Conservation (phyloP, 2,329 filamentous ascomycete species). For the Talaromyces sp. region DNA sequence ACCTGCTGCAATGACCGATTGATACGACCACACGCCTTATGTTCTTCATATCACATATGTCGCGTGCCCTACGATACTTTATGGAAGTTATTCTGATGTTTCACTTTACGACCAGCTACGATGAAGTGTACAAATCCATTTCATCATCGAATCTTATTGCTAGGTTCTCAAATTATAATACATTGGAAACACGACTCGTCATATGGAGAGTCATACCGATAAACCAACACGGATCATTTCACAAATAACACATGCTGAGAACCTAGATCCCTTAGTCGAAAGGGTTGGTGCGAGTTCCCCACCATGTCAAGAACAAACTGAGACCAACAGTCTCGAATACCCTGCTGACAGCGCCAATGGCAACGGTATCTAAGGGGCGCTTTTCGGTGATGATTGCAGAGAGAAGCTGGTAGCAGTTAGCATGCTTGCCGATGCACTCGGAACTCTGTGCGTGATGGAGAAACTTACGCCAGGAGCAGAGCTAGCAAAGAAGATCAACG, state of each 20-base stretch:
- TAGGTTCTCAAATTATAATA: constrained; percentile 8
- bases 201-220: not conserved
- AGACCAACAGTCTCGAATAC: constrained; percentile 90
- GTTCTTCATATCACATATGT: not conserved
- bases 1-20: not conserved
- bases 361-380: constrained; percentile 84
- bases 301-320: constrained; percentile 90
- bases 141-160: constrained; percentile 4
- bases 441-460: not conserved
- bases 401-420: constrained; percentile 62
- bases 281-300: constrained; percentile 92
- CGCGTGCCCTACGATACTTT: no score
- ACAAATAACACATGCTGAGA: not conserved
- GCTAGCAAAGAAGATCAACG: constrained; percentile 85
- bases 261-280: constrained; percentile 63
- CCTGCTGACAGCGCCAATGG: constrained; percentile 78
- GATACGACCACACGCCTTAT: not conserved
- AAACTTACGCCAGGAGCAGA: constrained; percentile 76
- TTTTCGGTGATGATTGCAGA: constrained; percentile 86
- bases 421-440: not conserved
- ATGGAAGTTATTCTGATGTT: no score
- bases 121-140: not conserved
- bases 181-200: not conserved
- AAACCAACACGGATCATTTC: constrained; percentile 5
- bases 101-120: not conserved